Percentiles rank a stretch among this genome's conserved stretches.
phyloP scores from a whole-genome alignment of 306 rosid species.

The Citrullus amarus region DNA sequence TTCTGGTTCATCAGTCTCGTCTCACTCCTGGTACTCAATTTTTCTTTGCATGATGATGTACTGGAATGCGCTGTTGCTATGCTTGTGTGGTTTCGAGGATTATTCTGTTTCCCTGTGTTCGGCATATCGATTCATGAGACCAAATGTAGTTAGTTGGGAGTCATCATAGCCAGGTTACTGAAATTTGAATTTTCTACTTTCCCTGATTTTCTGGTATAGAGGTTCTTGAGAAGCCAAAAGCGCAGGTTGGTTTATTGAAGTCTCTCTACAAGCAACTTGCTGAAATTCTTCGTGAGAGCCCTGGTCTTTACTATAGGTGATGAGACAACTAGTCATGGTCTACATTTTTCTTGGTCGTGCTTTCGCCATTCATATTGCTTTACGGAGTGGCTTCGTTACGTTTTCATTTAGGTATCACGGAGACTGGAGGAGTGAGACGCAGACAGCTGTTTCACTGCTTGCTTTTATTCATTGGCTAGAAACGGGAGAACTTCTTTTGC shows the following conservation, averaged over 20 bases:
- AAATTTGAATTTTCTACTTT: not conserved
- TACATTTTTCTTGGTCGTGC: not conserved
- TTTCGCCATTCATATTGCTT: not conserved
- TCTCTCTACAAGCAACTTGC: constrained; percentile 64
- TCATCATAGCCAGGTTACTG: not conserved
- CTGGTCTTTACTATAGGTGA: constrained; percentile 67
- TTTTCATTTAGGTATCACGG: constrained; percentile 58
- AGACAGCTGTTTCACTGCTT: constrained; percentile 70
- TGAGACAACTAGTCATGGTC: constrained; percentile 5
- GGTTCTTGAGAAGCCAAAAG: constrained; percentile 66
- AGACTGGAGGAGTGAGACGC: constrained; percentile 91
- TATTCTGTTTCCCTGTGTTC: not conserved
- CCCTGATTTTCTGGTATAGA: constrained; percentile 21
- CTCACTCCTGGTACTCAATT: constrained; percentile 50
- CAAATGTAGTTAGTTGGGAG: not conserved
- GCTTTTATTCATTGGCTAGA: constrained; percentile 90
- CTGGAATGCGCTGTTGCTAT: not conserved
- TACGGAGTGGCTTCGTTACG: not conserved
- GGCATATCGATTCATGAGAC: not conserved
- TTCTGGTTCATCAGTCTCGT: constrained; percentile 81
- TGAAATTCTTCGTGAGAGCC: constrained; percentile 42
- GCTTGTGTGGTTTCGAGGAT: not conserved
- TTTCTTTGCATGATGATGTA: constrained; percentile 2
- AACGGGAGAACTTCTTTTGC: constrained; percentile 69
- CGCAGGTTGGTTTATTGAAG: constrained; percentile 56